phyloP scores from a whole-genome alignment of 768 basidiomycete species.

The Cystoderma amianthinum region DNA sequence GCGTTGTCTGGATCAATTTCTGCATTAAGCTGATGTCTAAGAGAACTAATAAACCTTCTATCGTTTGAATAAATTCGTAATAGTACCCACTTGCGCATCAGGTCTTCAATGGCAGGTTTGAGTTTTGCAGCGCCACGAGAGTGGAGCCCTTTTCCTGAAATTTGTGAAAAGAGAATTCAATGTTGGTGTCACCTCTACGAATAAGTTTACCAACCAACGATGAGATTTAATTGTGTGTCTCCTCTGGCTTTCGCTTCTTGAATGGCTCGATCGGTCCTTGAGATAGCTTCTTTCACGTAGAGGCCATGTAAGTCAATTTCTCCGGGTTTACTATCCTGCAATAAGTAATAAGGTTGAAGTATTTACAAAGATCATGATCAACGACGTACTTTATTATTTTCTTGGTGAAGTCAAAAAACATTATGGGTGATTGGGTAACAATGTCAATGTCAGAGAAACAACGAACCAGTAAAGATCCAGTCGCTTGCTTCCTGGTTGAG shows the following conservation, averaged over 20 bases:
- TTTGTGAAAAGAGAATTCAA: background rate
- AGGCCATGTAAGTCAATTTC: conserved; percentile 89
- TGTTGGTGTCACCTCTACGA: background rate
- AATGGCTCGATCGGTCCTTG: conserved; percentile 64
- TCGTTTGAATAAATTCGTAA: too few species aligned
- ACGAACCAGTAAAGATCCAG: conserved; percentile 79
- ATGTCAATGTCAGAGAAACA: conserved; percentile 1
- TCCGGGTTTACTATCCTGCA: conserved; percentile 57
- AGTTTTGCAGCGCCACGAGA: conserved; percentile 75
- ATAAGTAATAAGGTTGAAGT: background rate
- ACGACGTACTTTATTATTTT: conserved; percentile 62
- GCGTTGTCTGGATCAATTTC: conserved; percentile 73
- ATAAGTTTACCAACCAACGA: conserved; percentile 60
- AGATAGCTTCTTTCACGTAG: conserved; percentile 89
- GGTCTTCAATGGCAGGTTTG: conserved; percentile 84
- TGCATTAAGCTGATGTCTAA: conserved; percentile 66
- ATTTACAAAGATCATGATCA: background rate
- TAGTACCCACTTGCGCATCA: conserved; percentile 67
- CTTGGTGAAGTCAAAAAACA: conserved; percentile 23
- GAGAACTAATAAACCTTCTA: background rate
- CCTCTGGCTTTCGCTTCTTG: conserved; percentile 58
- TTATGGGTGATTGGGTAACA: background rate
- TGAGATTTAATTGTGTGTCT: conserved; percentile 62
- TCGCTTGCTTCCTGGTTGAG: conserved; percentile 78
- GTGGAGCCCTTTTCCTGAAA: conserved; percentile 80